A percentile compares a stretch with the other conserved stretches of the same genome.
Conservation (phyloP, 192 early-diverging fungal genomes). For the Pecoramyces ruminantium region DNA sequence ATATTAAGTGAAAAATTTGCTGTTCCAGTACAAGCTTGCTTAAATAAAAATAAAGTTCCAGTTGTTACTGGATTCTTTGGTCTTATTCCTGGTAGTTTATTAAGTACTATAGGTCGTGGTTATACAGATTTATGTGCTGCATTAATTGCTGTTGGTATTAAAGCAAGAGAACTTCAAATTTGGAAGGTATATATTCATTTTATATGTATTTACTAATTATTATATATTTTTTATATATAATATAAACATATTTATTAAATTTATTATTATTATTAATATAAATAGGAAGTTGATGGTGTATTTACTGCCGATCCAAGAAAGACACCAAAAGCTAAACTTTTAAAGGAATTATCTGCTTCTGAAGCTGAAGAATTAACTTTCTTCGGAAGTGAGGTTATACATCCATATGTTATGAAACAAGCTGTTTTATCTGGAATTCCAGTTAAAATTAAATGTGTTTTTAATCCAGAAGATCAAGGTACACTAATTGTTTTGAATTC, state of each 20-base stretch:
- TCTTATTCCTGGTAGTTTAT: conserved; percentile 81
- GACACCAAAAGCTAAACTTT: conserved; percentile 62
- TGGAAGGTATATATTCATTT: conserved; percentile 73
- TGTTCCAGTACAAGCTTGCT: conserved; percentile 7
- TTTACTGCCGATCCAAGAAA: conserved; percentile 98
- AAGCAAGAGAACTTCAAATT: conserved; percentile 85
- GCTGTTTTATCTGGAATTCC: conserved; percentile 90
- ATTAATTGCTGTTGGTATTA: conserved; percentile 72
- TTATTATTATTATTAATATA: too few relatives aligned
- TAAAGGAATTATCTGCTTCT: conserved; percentile 89
- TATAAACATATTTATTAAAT: too few relatives aligned
- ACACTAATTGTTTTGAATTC: conserved; percentile 83
- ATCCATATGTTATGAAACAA: conserved; percentile 99
- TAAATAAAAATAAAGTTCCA: conserved; percentile 14
- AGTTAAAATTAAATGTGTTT: conserved; percentile 96
- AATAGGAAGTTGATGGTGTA: conserved; percentile 84
- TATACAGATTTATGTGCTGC: conserved; percentile 97
- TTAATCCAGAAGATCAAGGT: conserved; percentile 74
- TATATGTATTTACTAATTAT: too few relatives aligned
- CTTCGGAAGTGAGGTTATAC: conserved; percentile 62
- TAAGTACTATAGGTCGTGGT: conserved; percentile 84
- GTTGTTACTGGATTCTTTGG: conserved; percentile 52
- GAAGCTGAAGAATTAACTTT: conserved; percentile 88
- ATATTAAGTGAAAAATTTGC: conserved; percentile 40
- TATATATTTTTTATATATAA: too few relatives aligned